phyloP scores from a whole-genome alignment of 495 filamentous ascomycete genomes.

The Poronia punctata region DNA sequence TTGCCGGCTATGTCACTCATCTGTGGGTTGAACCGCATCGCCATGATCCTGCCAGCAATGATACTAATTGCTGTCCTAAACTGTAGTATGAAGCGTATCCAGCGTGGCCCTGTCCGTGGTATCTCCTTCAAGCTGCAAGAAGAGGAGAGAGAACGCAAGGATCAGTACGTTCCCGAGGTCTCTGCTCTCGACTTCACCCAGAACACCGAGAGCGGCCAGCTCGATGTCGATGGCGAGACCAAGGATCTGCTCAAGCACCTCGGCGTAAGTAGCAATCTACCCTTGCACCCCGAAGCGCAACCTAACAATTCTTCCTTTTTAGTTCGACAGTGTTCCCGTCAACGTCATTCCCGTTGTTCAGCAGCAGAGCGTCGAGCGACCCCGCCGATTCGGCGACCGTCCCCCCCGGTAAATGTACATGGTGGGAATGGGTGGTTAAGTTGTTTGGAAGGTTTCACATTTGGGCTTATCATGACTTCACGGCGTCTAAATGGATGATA shows the following conservation, averaged over 20 bases:
- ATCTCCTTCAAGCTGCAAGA: conserved; percentile 99
- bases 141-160: conserved; percentile 99
- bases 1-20: conserved; percentile 97
- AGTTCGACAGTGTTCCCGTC: conserved; percentile 98
- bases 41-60: background rate
- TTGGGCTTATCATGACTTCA: conserved; percentile 35
- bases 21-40: conserved; percentile 28
- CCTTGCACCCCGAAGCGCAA: conserved; percentile 11
- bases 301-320: conserved; percentile 11
- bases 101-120: conserved; percentile 96
- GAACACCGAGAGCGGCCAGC: conserved; percentile 78
- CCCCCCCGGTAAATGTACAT: conserved; percentile 37
- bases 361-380: conserved; percentile 75
- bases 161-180: conserved; percentile 99
- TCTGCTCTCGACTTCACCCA: conserved; percentile 96
- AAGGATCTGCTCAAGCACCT: conserved; percentile 98
- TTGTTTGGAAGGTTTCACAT: conserved; percentile 18
- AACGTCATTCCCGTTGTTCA: conserved; percentile 84
- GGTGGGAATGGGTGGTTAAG: conserved; percentile 18
- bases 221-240: conserved; percentile 94
- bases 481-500: conserved; percentile 44
- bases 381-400: conserved; percentile 44
- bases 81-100: conserved; percentile 81
- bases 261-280: conserved; percentile 62
- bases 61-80: conserved; percentile 20